phyloP scores from a whole-genome alignment of 768 basidiomycete species.

The Tulasnella sp. region DNA sequence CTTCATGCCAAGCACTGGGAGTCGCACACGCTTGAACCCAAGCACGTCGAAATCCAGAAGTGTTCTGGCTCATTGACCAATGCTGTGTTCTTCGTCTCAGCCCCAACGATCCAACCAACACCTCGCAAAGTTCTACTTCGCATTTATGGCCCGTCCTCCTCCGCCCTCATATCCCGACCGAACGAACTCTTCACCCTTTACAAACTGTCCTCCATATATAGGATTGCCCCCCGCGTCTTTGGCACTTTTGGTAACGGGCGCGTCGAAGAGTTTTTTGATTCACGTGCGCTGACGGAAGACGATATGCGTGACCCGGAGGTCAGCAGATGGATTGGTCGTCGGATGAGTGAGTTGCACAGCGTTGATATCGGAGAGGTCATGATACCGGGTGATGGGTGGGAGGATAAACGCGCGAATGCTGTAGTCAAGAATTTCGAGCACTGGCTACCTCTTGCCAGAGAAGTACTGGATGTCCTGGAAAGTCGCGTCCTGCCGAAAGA shows the following conservation, averaged over 20 bases:
- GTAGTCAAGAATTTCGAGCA: slow-evolving; percentile 52
- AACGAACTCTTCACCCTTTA: slow-evolving; percentile 82
- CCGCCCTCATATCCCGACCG: slow-evolving; percentile 73
- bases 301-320: slow-evolving; percentile 67
- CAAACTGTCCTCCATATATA: slow-evolving; percentile 74
- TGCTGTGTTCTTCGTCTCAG: slow-evolving; percentile 90
- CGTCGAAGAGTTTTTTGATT: slow-evolving; percentile 90
- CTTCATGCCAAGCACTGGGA: slow-evolving; percentile 51
- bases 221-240: slow-evolving; percentile 81
- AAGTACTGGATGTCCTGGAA: slow-evolving; percentile 49
- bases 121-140: slow-evolving; percentile 66
- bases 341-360: slow-evolving; percentile 93
- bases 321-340: slow-evolving; percentile 77
- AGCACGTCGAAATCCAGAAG: slow-evolving; percentile 49
- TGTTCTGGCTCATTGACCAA: slow-evolving; percentile 92
- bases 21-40: slow-evolving; percentile 19
- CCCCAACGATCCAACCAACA: slow-evolving; percentile 29
- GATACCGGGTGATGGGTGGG: slow-evolving; percentile 41
- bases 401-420: slow-evolving; percentile 31
- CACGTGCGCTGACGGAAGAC: slow-evolving; percentile 58
- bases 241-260: slow-evolving; percentile 95
- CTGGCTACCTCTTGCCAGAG: slow-evolving; percentile 60
- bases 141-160: slow-evolving; percentile 83
- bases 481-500: slow-evolving; percentile 9
- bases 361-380: slow-evolving; percentile 64